Conservation (phyloP, 1,139 yeast species). For the Pichia sp. region DNA sequence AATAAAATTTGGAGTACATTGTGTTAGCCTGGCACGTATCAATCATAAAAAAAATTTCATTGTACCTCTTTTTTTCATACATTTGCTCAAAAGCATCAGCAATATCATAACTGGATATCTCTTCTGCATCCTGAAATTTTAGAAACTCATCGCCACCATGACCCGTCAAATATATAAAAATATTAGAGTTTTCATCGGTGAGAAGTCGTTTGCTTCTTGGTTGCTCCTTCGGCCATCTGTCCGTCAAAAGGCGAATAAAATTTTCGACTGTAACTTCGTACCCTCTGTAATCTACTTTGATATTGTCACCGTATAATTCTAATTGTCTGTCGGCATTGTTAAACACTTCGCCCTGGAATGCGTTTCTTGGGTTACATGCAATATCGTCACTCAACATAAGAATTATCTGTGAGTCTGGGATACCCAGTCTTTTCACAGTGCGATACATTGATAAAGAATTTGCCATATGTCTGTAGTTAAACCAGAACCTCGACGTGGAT, state of each 20-base stretch:
- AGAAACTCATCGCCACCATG: constrained; percentile 98
- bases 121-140: constrained; percentile 98
- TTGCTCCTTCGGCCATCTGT: constrained; percentile 91
- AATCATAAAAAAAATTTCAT: constrained; percentile 93
- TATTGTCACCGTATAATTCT: constrained; percentile 89
- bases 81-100: constrained; percentile 97
- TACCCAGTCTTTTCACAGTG: constrained; percentile 91
- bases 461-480: constrained; percentile 96
- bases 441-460: constrained; percentile 91
- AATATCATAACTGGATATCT: constrained; percentile 88
- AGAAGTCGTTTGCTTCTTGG: constrained; percentile 86
- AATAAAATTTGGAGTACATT: constrained; percentile 87
- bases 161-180: constrained; percentile 93
- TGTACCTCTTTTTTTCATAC: constrained; percentile 92
- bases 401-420: constrained; percentile 96
- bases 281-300: constrained; percentile 95
- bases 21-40: constrained; percentile 99
- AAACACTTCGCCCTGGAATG: constrained; percentile 94
- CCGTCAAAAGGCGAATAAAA: constrained; percentile 82
- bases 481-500: constrained; percentile 96
- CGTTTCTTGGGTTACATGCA: constrained; percentile 93
- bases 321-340: constrained; percentile 92
- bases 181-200: constrained; percentile 91
- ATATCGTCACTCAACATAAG: constrained; percentile 95
- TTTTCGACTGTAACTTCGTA: constrained; percentile 98